Percentiles rank a stretch among this genome's conserved stretches.
Conservation (phyloP, 768 basidiomycete species). For the Pleurotus ostreatus region DNA sequence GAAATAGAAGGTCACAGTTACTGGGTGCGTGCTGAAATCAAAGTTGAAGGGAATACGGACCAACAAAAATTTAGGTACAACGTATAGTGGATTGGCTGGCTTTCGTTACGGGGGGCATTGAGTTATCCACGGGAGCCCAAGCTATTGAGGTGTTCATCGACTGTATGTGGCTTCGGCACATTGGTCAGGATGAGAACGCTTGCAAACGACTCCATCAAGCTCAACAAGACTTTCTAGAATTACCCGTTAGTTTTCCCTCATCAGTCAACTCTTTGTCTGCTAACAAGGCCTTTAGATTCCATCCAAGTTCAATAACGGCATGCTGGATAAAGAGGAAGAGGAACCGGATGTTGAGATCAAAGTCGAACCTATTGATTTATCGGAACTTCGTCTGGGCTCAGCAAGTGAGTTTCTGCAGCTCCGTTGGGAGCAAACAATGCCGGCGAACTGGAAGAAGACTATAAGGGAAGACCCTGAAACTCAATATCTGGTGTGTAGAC, state of each 20-base stretch:
- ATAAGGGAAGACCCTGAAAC: not conserved
- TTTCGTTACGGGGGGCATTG: not conserved
- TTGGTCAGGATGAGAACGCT: not conserved
- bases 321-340: not conserved
- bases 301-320: not conserved
- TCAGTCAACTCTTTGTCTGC: not conserved
- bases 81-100: not conserved
- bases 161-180: not conserved
- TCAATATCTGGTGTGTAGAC: not conserved
- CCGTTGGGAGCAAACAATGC: not conserved
- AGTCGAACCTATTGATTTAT: not conserved
- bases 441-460: not conserved
- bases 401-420: not conserved
- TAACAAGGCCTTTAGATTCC: not conserved
- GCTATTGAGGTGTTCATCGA: not conserved
- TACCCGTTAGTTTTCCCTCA: not conserved
- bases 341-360: not conserved
- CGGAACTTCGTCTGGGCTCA: not conserved
- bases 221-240: not conserved
- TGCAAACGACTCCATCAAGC: not conserved
- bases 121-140: not conserved
- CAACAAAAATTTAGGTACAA: not conserved
- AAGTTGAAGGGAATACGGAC: not conserved
- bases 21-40: not conserved
- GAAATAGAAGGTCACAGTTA: not conserved